phyloP scores from a whole-genome alignment of 2,329 filamentous ascomycete species.

The Phialophora expanda region DNA sequence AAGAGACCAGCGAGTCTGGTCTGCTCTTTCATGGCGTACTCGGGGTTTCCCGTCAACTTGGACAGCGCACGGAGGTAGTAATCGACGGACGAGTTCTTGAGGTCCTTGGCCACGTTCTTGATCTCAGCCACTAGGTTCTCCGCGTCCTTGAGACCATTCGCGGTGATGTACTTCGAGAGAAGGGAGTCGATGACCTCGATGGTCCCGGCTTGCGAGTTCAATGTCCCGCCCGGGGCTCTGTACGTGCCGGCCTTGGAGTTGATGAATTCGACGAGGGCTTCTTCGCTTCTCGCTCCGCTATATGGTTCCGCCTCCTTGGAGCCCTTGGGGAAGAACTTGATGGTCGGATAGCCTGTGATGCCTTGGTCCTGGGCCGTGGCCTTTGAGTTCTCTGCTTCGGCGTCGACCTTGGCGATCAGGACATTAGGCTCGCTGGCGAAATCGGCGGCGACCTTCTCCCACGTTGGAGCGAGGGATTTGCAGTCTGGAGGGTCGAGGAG shows the following conservation, averaged over 20 bases:
- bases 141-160: slow-evolving; percentile 53
- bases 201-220: slow-evolving; percentile 80
- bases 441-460: slow-evolving; percentile 83
- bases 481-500: slow-evolving; percentile 69
- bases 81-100: slow-evolving; percentile 82
- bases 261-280: slow-evolving; percentile 76
- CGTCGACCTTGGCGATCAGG: slow-evolving; percentile 92
- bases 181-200: slow-evolving; percentile 78
- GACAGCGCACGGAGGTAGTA: slow-evolving; percentile 93
- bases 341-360: slow-evolving; percentile 88
- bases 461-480: slow-evolving; percentile 88
- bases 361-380: slow-evolving; percentile 74
- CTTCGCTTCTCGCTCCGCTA: slow-evolving; percentile 75
- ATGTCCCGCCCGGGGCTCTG: slow-evolving; percentile 78
- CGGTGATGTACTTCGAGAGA: slow-evolving; percentile 71
- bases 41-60: slow-evolving; percentile 78
- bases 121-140: slow-evolving; percentile 71
- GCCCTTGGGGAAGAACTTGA: slow-evolving; percentile 95
- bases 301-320: slow-evolving; percentile 74
- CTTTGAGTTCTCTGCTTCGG: slow-evolving; percentile 85
- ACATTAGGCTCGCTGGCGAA: slow-evolving; percentile 79
- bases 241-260: slow-evolving; percentile 90
- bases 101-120: slow-evolving; percentile 69
- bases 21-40: slow-evolving; percentile 84
- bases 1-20: slow-evolving; percentile 78